Evolutionary conservation across 2,329 filamentous ascomycete genomes (phyloP).

Genomic region (Metarhizium rileyi): DNA sequence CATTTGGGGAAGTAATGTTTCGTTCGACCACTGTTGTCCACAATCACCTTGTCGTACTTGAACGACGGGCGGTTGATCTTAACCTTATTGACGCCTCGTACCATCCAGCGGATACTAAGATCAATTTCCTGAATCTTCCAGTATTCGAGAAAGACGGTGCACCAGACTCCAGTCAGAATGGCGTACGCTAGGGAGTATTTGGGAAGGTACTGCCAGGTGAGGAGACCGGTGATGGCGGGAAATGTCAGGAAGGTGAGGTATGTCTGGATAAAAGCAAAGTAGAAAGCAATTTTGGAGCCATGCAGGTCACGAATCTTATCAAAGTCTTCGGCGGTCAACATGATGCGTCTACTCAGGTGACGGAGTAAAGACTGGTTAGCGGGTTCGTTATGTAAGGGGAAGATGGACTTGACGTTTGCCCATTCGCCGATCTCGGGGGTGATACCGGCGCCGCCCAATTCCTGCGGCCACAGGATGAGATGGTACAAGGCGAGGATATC

Average conservation of each 20-base stretch:
- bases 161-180: conserved; percentile 57
- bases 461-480: conserved; percentile 48
- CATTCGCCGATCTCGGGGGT: conserved; percentile 48
- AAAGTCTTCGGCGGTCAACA: conserved; percentile 40
- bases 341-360: conserved; percentile 43
- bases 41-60: conserved; percentile 48
- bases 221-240: conserved; percentile 57
- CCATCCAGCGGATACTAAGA: conserved; percentile 62
- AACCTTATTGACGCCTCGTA: conserved; percentile 56
- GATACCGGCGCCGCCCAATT: conserved; percentile 52
- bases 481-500: conserved; percentile 62
- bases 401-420: conserved; percentile 50
- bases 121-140: conserved; percentile 71
- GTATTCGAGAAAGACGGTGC: conserved; percentile 65
- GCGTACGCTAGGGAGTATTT: conserved; percentile 63
- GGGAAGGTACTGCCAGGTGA: conserved; percentile 58
- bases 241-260: conserved; percentile 65
- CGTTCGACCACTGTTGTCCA: conserved; percentile 54
- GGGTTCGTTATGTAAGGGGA: conserved; percentile 50
- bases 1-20: conserved; percentile 52
- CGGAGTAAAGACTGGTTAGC: conserved; percentile 47
- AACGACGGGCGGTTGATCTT: conserved; percentile 59
- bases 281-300: conserved; percentile 59
- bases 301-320: conserved; percentile 53
- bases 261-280: conserved; percentile 73